A percentile compares a stretch with the other conserved stretches of the same genome.
phyloP scores from a whole-genome alignment of 2,329 filamentous ascomycete species.

The Verruconis gallopava region DNA sequence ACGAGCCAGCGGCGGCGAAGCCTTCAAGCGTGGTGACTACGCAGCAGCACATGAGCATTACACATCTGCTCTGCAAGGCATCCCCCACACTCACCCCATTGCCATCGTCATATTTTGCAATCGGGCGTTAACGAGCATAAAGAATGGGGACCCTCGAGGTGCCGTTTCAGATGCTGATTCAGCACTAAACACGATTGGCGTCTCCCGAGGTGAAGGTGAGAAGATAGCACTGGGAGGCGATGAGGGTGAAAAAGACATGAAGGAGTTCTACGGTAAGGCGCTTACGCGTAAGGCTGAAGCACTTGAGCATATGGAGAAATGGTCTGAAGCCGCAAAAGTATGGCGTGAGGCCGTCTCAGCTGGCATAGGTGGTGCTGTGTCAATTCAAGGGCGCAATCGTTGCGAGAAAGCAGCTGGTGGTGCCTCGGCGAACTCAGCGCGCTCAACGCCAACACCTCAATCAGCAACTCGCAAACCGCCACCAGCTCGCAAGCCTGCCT shows the following conservation, averaged over 20 bases:
- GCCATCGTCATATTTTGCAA: slow-evolving; percentile 85
- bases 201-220: slow-evolving; percentile 66
- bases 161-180: slow-evolving; percentile 75
- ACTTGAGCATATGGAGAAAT: slow-evolving; percentile 88
- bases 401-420: slow-evolving; percentile 69
- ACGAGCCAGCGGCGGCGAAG: slow-evolving; percentile 66
- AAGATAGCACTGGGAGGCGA: slow-evolving; percentile 53
- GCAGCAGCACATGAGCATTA: slow-evolving; percentile 75
- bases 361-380: slow-evolving; percentile 73
- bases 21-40: slow-evolving; percentile 92
- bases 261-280: slow-evolving; percentile 85
- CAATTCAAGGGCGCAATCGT: slow-evolving; percentile 72
- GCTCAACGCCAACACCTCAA: slow-evolving; percentile 30
- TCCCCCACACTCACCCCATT: slow-evolving; percentile 71
- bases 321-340: slow-evolving; percentile 65
- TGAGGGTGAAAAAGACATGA: slow-evolving; percentile 64
- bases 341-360: slow-evolving; percentile 78
- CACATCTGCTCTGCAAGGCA: slow-evolving; percentile 56
- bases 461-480: slow-evolving; percentile 32
- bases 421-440: slow-evolving; percentile 16
- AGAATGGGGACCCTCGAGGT: slow-evolving; percentile 81
- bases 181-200: slow-evolving; percentile 68
- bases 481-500: slow-evolving; percentile 20
- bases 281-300: slow-evolving; percentile 91
- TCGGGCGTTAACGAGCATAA: slow-evolving; percentile 76